Base-by-base conservation (phyloP, 768 basidiomycete species). In the Boletus eberwhitei region DNA sequence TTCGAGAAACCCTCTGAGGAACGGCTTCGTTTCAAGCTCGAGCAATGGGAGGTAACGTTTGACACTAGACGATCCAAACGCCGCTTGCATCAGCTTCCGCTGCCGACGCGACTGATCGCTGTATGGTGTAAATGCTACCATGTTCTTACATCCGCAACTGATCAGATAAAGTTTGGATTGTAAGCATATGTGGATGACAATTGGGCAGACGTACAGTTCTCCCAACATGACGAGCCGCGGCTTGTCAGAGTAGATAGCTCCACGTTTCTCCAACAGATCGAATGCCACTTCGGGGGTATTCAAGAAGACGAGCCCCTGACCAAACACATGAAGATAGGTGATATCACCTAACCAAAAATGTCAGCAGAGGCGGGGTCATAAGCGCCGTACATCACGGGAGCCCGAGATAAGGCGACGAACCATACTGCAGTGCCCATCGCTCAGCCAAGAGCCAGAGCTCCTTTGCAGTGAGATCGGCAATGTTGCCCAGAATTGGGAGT, bases 221-320 rank as follows among this genome's bases (percentile, higher is more conserved):
- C 84, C 82, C 14, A 73, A 74, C 88, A 91, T 90, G 41, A 86
- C 75, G 22, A 88, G 72, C 24, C 74, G 71, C 0, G 86, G 86
- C 66, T 86, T 87, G 71, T 90, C 89, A 8, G 88, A 84, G 67
- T 90, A 90, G 29, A 88, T 83, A 9, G 79, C 72, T 8, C 87
- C 86, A 31, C 82, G 79, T 63, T 81, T 86, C 52, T 90, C 88
- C 59, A 92, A 72, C 52, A 92, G 70, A 35, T 89, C 88, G 37
- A 75, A 73, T 0, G 78, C 79, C 0, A 77, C 83, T 36, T 85
- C 78, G 8, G 78, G 76, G 34, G 79, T 79, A 69, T 84, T 87
- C 48, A 90, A 62, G 69, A 90, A 86, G 31, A 90, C 74, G 34
- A 91, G 78, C 2, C 81, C 79, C 55, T 87, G 81, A 0, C 87